Evolutionary conservation across 2,329 filamentous ascomycete genomes (phyloP).

Genomic region (Verticillium longisporum): DNA sequence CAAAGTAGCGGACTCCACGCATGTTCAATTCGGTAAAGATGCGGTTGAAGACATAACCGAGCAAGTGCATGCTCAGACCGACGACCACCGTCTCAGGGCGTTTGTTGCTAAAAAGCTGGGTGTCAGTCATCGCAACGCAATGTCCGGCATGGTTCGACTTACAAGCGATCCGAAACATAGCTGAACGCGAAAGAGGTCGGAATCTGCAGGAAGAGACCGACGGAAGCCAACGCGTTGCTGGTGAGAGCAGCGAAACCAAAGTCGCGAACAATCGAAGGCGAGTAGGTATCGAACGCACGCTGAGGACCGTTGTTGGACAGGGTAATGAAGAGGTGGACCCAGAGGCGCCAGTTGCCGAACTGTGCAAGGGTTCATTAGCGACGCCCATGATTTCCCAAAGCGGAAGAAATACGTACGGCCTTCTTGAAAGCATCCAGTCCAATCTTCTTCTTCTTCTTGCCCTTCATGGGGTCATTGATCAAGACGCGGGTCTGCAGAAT

Average conservation of each 20-base stretch:
- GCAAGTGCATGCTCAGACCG: conserved; percentile 37
- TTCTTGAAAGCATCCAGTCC: conserved; percentile 35
- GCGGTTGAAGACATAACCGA: conserved; percentile 48
- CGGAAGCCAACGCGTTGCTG: conserved; percentile 47
- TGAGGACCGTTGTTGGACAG: conserved; percentile 40
- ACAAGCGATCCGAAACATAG: conserved; percentile 45
- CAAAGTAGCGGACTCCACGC: conserved; percentile 41
- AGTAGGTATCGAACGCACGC: conserved; percentile 42
- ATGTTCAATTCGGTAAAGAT: conserved; percentile 37
- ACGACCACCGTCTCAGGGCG: conserved; percentile 46
- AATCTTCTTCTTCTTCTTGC: conserved; percentile 40
- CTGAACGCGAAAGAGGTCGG: conserved; percentile 45
- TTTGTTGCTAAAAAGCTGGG: conserved; percentile 24
- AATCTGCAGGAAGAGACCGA: conserved; percentile 46
- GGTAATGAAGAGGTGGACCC: conserved; percentile 44
- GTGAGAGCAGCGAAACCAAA: conserved; percentile 42
- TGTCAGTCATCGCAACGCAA: neutral
- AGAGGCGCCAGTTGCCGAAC: conserved; percentile 45
- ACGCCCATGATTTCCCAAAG: neutral
- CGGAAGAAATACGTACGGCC: conserved; percentile 19
- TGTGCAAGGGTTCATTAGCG: conserved; percentile 7
- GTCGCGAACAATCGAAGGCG: conserved; percentile 44
- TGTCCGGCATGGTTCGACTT: conserved; percentile 15
- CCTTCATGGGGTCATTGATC: conserved; percentile 36
- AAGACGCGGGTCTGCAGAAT: conserved; percentile 34